Evolutionary conservation across 2,329 filamentous ascomycete species (phyloP).

Genomic region (Fusarium sp.): DNA sequence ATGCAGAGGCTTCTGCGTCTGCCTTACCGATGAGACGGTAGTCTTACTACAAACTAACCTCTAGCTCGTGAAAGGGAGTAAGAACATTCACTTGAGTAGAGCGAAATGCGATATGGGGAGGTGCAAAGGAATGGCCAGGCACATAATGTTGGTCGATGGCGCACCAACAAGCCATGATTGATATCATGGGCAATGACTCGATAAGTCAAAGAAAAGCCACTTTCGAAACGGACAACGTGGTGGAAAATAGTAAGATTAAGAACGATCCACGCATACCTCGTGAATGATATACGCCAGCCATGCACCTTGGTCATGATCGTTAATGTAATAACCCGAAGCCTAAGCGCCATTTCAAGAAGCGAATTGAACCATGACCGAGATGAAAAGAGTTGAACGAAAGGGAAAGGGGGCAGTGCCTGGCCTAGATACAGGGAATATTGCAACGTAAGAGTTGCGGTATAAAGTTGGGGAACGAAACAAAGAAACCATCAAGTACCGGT

Average conservation of each 20-base stretch:
- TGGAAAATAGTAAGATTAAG: constrained; percentile 42
- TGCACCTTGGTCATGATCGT: constrained; percentile 50
- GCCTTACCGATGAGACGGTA: neutral
- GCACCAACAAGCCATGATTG: constrained; percentile 25
- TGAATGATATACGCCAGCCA: constrained; percentile 51
- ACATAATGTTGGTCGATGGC: constrained; percentile 28
- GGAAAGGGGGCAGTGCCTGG: constrained; percentile 35
- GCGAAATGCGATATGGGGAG: neutral
- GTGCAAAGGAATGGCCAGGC: constrained; percentile 31
- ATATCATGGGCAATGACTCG: constrained; percentile 15
- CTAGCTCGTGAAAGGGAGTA: neutral
- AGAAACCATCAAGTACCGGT: constrained; percentile 33
- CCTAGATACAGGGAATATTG: constrained; percentile 33
- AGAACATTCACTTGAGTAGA: constrained; percentile 13
- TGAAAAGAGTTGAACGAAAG: constrained; percentile 11
- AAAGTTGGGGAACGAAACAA: constrained; percentile 19
- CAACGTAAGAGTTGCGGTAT: constrained; percentile 22
- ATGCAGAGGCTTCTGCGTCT: neutral
- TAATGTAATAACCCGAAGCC: constrained; percentile 38
- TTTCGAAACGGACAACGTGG: constrained; percentile 11
- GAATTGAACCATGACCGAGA: constrained; percentile 17
- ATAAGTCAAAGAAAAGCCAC: constrained; percentile 10
- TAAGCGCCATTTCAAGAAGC: constrained; percentile 41
- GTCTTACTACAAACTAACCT: neutral
- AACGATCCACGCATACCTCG: constrained; percentile 53